Base-by-base conservation (phyloP, 106 monocot genomes). In the Allium cepa region DNA sequence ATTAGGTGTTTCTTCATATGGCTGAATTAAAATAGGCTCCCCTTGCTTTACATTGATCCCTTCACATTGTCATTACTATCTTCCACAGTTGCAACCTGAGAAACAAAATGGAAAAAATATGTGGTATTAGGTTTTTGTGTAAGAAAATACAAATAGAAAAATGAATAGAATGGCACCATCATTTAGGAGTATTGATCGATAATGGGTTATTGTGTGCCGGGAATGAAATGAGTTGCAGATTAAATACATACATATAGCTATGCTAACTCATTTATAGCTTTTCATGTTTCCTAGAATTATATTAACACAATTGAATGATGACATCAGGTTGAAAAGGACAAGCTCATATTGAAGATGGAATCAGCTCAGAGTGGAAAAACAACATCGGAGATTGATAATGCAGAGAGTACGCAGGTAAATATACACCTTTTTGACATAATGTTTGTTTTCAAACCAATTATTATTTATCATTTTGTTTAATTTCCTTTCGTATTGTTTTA, bases 251-350 rank as follows among this genome's bases (percentile, higher is more conserved):
- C 36, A 36, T 36, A 36, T 36, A 4, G 36, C 36, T 36, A 36
- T 36, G 36, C 0, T 36, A n/a, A n/a, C n/a, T n/a, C n/a, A n/a
- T n/a, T n/a, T n/a, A n/a, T n/a, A n/a, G n/a, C n/a, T n/a, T n/a
- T n/a, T n/a, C n/a, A n/a, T n/a, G n/a, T n/a, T n/a, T n/a, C n/a
- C n/a, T n/a, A n/a, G n/a, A n/a, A n/a, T n/a, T n/a, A n/a, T 22
- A 22, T 22, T 22, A 0, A 22, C 22, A 22, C 22, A 22, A 22
- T 55, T 55, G 7, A 55, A 15, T 55, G 3, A 55, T 12, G 11
- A 15, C 15, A 2, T 2, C 71, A 99, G 99, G 75, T 90, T 63
- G 93, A 99, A 73, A 93, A 79, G 70, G 99, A 93, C 62, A 77
- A 88, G 65, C 78, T 99, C 55, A 74, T 84, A 56, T 68, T 93